phyloP scores from a whole-genome alignment of 164 flowering plant species.

The Umbilicus rupestris region DNA sequence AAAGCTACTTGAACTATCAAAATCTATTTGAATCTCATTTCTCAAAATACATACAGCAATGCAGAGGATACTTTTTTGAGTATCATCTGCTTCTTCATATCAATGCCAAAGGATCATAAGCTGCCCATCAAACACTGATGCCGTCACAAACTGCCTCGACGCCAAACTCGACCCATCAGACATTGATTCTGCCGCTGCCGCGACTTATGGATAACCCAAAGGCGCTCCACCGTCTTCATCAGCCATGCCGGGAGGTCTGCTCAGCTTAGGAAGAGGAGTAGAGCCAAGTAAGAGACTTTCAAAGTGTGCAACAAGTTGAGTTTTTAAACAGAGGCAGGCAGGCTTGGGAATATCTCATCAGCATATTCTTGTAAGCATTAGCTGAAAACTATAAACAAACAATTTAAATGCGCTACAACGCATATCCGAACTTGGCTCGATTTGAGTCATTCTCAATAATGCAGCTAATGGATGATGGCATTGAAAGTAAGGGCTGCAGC shows the following conservation, averaged over 20 bases:
- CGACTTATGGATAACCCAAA: too few species aligned
- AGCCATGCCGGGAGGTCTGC: neutral
- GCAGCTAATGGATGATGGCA: neutral
- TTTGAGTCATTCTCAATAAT: neutral
- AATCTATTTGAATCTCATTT: too few species aligned
- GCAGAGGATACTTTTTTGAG: too few species aligned
- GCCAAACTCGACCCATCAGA: neutral
- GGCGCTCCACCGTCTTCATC: neutral
- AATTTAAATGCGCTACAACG: neutral
- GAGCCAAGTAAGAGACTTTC: neutral
- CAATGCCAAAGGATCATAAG: constrained; percentile 4
- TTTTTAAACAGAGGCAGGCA: neutral
- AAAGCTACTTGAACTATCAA: too few species aligned
- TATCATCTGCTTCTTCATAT: neutral
- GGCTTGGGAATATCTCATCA: neutral
- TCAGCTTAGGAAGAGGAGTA: neutral
- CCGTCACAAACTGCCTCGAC: neutral
- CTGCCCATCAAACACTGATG: constrained; percentile 3
- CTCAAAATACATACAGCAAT: too few species aligned
- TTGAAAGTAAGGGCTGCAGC: neutral
- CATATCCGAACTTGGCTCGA: neutral
- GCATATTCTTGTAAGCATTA: neutral
- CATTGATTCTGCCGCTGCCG: neutral
- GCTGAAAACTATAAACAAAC: neutral
- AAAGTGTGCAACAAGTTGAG: neutral